Percentiles rank a stretch among this genome's conserved stretches.
Conservation (phyloP, 75 land plant species). For the Pinus tabuliformis region DNA sequence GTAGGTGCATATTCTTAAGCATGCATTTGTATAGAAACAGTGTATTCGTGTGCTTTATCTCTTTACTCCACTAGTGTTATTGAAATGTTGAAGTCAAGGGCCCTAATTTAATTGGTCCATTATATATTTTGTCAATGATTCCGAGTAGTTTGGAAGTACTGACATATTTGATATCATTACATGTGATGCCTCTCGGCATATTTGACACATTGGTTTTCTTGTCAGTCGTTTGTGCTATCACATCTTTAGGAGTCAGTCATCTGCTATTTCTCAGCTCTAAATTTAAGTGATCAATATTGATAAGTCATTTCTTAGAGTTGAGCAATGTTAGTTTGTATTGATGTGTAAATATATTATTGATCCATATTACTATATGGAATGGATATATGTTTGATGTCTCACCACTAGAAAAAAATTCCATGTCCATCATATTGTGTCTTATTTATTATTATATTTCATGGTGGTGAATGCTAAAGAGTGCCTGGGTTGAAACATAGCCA, state of each 20-base stretch:
- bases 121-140: background rate
- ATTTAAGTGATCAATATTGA: too few relatives aligned
- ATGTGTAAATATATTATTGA: too few relatives aligned
- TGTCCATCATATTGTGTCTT: too few relatives aligned
- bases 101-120: background rate
- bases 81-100: background rate
- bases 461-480: too few relatives aligned
- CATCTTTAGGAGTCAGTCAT: background rate
- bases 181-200: background rate
- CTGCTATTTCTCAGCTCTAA: background rate
- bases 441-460: too few relatives aligned
- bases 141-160: background rate
- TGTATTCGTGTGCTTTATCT: background rate
- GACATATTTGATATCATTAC: background rate
- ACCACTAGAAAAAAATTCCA: too few relatives aligned
- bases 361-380: too few relatives aligned
- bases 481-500: too few relatives aligned
- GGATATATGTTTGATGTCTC: too few relatives aligned
- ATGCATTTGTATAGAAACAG: background rate
- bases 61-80: background rate
- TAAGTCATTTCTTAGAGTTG: too few relatives aligned
- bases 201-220: background rate
- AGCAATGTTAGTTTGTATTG: too few relatives aligned
- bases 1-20: slow-evolving; percentile 28
- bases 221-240: background rate